These are phyloP conservation scores for Haematococcus sp. DNA, from an alignment of 139 green algal species.

Conservation along the genomic window DNA sequence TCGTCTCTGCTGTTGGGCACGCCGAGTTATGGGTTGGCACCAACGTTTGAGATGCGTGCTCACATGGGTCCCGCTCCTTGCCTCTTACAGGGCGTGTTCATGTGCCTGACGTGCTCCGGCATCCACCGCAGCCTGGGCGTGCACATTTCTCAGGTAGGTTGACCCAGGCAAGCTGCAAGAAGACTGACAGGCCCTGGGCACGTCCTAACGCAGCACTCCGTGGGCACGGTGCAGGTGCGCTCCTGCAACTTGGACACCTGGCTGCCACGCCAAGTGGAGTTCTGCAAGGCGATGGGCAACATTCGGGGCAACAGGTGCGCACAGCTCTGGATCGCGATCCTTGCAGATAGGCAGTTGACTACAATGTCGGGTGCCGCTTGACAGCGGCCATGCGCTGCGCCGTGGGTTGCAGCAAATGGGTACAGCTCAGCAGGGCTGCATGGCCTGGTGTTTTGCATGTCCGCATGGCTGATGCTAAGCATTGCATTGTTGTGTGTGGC, in stretches of 20 bases:
- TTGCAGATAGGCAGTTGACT: too few species aligned
- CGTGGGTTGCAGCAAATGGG: too few species aligned
- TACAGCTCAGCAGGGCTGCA: too few species aligned
- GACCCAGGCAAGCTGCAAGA: background rate
- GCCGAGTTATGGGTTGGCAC: too few species aligned
- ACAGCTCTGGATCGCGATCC: too few species aligned
- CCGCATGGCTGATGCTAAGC: too few species aligned
- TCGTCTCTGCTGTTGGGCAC: constrained; percentile 27
- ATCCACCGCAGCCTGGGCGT: constrained; percentile 86
- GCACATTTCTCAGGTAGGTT: constrained; percentile 82
- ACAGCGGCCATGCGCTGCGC: too few species aligned
- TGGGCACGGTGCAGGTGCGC: constrained; percentile 32
- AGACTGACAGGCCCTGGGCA: background rate
- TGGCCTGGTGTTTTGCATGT: too few species aligned
- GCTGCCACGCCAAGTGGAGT: constrained; percentile 90
- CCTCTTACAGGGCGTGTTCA: constrained; percentile 62
- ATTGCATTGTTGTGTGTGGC: too few species aligned
- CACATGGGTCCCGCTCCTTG: too few species aligned
- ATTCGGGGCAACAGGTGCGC: constrained; percentile 48
- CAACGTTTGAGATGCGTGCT: too few species aligned
- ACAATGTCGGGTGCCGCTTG: too few species aligned
- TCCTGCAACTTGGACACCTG: constrained; percentile 90
- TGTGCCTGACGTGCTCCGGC: constrained; percentile 89
- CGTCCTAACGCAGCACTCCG: background rate
- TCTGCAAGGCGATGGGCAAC: constrained; percentile 84